Percentiles rank a stretch among this genome's conserved stretches.
Evolutionary conservation across 1,284 basidiomycete genomes (phyloP).

Genomic region (Cryptococcus maquisensis): DNA sequence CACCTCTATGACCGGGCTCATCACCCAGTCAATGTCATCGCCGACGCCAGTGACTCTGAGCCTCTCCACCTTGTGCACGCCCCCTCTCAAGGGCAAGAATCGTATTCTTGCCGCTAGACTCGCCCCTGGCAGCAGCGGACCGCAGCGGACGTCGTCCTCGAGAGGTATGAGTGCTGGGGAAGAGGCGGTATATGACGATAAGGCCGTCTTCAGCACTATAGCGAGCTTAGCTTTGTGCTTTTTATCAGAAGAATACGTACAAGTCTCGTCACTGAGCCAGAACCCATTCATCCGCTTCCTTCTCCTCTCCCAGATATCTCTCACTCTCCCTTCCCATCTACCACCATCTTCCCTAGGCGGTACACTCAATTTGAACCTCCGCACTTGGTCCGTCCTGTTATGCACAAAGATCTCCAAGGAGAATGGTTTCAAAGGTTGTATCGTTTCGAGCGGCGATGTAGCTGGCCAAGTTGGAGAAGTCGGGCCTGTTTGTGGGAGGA

Average conservation of each 20-base stretch:
- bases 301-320: constrained; percentile 23
- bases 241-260: background rate
- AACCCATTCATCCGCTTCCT: constrained; percentile 14
- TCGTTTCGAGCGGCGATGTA: constrained; percentile 6
- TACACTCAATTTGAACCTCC: constrained; percentile 70
- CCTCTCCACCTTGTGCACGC: constrained; percentile 70
- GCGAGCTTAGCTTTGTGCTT: background rate
- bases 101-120: constrained; percentile 82
- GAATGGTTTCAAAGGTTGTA: constrained; percentile 70
- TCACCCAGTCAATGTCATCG: constrained; percentile 59
- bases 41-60: constrained; percentile 70
- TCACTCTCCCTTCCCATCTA: constrained; percentile 19
- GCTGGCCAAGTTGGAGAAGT: constrained; percentile 16
- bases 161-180: constrained; percentile 64
- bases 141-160: constrained; percentile 75
- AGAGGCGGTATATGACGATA: constrained; percentile 23
- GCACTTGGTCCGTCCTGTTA: constrained; percentile 71
- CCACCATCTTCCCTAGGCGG: constrained; percentile 53
- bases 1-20: constrained; percentile 41
- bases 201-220: constrained; percentile 29
- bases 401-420: constrained; percentile 82
- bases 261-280: background rate
- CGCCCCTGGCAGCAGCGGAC: constrained; percentile 71
- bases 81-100: constrained; percentile 73
- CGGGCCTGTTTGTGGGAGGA: constrained; percentile 49